These are phyloP conservation scores for Aspergillus sparsus DNA, from an alignment of 495 filamentous ascomycete genomes.

Conservation along the genomic window DNA sequence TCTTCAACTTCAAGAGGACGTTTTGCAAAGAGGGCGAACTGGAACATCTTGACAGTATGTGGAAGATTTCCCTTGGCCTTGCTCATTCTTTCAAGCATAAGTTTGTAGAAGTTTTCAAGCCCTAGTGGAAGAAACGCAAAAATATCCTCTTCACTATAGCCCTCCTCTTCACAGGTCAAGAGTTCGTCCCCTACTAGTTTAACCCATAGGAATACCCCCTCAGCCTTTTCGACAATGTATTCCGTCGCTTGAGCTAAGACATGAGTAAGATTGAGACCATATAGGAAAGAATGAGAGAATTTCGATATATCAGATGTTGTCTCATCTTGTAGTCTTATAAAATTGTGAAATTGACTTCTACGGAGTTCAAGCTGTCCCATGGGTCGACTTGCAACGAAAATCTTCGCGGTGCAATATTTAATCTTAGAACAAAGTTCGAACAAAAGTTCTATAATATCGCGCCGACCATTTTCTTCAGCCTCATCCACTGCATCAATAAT, in stretches of 20 bases:
- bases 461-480: constrained; percentile 8
- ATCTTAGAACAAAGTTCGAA: not conserved
- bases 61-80: not conserved
- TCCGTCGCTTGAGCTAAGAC: not conserved
- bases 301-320: constrained; percentile 7
- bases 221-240: constrained; percentile 11
- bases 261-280: not conserved
- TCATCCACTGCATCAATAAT: constrained; percentile 17
- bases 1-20: constrained; percentile 1
- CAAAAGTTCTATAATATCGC: constrained; percentile 4
- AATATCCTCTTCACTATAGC: constrained; percentile 4
- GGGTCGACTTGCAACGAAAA: constrained; percentile 17
- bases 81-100: constrained; percentile 6
- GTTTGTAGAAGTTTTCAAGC: constrained; percentile 12
- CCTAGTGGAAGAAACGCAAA: constrained; percentile 10
- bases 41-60: constrained; percentile 10
- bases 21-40: constrained; percentile 9
- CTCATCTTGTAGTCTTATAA: constrained; percentile 10
- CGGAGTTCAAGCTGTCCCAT: not conserved
- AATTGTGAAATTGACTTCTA: not conserved
- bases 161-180: constrained; percentile 6
- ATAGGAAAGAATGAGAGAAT: constrained; percentile 2
- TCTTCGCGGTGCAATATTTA: not conserved
- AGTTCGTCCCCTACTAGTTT: constrained; percentile 11
- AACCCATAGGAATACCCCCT: constrained; percentile 18